A percentile compares a stretch with the other conserved stretches of the same genome.
These are phyloP conservation scores for Trichosanthes cucumerina DNA, from an alignment of 306 rosid genomes.

Conservation along the genomic window DNA sequence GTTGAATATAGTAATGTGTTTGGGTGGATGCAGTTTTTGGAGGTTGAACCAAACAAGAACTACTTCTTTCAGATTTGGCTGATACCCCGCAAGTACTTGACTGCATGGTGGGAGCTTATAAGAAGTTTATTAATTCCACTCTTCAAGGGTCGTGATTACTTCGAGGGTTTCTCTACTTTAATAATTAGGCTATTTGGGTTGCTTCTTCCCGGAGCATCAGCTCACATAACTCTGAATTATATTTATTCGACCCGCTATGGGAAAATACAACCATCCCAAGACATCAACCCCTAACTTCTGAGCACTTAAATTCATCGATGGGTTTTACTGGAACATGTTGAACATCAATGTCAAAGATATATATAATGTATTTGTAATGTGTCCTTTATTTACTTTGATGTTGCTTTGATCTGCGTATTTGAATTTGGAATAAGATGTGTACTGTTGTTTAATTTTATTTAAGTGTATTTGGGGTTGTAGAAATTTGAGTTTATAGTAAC, in stretches of 20 bases:
- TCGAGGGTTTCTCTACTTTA: slow-evolving; percentile 13
- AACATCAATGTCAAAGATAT: not conserved
- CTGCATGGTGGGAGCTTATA: slow-evolving; percentile 56
- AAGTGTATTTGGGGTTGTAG: no score
- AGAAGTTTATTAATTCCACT: slow-evolving; percentile 45
- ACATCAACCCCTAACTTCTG: not conserved
- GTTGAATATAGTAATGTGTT: not conserved
- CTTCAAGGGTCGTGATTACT: slow-evolving; percentile 30
- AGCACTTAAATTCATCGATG: not conserved
- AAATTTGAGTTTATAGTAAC: no score
- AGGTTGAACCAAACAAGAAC: slow-evolving; percentile 71
- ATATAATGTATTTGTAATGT: not conserved
- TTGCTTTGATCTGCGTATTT: no score
- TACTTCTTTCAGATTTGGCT: slow-evolving; percentile 41
- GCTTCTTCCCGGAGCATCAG: slow-evolving; percentile 51
- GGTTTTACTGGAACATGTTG: not conserved
- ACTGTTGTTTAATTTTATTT: no score
- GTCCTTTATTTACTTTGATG: not conserved
- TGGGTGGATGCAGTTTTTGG: slow-evolving; percentile 28
- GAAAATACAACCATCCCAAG: not conserved
- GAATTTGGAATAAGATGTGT: no score
- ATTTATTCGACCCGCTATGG: slow-evolving; percentile 40
- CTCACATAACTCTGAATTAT: slow-evolving; percentile 40
- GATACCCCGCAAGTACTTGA: slow-evolving; percentile 30
- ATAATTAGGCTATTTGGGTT: slow-evolving; percentile 32